These are phyloP conservation scores for Detonula confervacea DNA, from an alignment of 352 stramenopile species.

Conservation along the genomic window DNA sequence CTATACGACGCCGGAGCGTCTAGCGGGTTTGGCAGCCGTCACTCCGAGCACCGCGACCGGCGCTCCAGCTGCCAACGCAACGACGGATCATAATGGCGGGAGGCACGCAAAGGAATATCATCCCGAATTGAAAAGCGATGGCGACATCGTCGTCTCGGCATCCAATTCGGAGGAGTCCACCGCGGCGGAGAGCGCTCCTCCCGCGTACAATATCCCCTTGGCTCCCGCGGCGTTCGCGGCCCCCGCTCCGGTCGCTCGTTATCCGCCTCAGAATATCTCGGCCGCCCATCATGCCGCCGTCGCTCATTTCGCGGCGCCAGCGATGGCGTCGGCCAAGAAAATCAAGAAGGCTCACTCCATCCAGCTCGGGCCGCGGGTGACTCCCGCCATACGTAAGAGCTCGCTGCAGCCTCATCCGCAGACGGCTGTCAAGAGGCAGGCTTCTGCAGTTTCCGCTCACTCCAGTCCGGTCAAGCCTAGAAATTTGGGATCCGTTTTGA, in stretches of 20 bases:
- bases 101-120: too few relatives aligned
- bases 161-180: background rate
- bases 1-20: conserved; percentile 37
- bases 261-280: too few relatives aligned
- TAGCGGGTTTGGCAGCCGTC: conserved; percentile 19
- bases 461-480: conserved; percentile 14
- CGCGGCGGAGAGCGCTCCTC: background rate
- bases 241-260: background rate
- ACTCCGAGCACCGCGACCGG: conserved; percentile 17
- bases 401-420: background rate
- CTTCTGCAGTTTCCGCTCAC: background rate
- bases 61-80: background rate
- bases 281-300: background rate
- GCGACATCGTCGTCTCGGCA: background rate
- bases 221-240: too few relatives aligned
- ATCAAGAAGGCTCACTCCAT: conserved; percentile 10
- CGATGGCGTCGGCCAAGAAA: background rate
- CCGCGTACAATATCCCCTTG: too few relatives aligned
- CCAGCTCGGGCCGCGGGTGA: conserved; percentile 26
- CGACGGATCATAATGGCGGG: too few relatives aligned
- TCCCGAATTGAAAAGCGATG: too few relatives aligned
- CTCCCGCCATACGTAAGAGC: background rate
- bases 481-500: conserved; percentile 19
- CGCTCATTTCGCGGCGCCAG: background rate
- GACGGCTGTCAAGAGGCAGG: background rate